A percentile compares a stretch with the other conserved stretches of the same genome.
These are phyloP conservation scores for Xylaria digitata DNA, from an alignment of 2,329 filamentous ascomycete genomes.

Conservation along the genomic window DNA sequence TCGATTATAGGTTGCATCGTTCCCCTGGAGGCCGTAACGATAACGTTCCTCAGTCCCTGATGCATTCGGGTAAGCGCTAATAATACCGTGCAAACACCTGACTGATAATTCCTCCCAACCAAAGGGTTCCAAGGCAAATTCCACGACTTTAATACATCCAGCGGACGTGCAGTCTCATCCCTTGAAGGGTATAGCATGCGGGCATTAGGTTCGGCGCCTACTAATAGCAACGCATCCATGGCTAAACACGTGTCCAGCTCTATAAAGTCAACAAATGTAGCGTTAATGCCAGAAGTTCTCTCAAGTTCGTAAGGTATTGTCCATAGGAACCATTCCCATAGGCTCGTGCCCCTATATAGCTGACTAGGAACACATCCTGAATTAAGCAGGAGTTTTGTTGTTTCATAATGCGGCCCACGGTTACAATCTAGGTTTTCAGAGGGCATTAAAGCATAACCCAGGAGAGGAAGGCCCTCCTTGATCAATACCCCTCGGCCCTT, in stretches of 20 bases:
- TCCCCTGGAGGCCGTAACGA: background rate
- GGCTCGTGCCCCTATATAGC: conserved; percentile 14
- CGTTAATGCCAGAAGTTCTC: too few species aligned
- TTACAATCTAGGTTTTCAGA: too few species aligned
- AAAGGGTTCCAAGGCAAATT: background rate
- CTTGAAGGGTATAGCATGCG: background rate
- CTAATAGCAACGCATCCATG: conserved; percentile 5
- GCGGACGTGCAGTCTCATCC: background rate
- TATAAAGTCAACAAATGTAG: background rate
- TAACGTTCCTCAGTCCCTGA: background rate
- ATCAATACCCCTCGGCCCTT: conserved; percentile 17
- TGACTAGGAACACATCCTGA: conserved; percentile 20
- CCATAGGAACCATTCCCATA: conserved; percentile 36
- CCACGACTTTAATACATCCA: background rate
- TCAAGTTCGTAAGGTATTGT: background rate
- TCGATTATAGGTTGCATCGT: background rate
- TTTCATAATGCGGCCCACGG: background rate
- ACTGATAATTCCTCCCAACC: fast-evolving
- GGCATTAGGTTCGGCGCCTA: conserved; percentile 16
- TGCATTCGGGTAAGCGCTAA: background rate
- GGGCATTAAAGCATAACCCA: conserved; percentile 31
- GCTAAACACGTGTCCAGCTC: background rate
- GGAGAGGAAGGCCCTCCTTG: conserved; percentile 34
- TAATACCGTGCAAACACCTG: conserved; percentile 10
- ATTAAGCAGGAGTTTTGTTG: conserved; percentile 23